Evolutionary conservation across 148 eudicot genomes (phyloP), one percentile per base, ranked within the genome.

Genomic region (Polygonum aviculare): DNA sequence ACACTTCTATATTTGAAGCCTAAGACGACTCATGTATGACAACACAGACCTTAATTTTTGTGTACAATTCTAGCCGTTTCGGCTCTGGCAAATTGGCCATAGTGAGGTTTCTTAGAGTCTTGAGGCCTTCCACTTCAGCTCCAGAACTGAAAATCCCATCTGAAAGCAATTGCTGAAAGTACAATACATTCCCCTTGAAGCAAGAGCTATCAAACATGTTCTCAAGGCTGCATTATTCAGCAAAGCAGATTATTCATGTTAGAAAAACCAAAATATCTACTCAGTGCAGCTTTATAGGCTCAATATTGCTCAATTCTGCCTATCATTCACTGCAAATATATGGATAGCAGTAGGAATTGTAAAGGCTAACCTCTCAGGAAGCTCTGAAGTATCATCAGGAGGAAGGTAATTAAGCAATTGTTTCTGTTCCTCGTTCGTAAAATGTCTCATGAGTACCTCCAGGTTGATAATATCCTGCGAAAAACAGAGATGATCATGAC

Each of bases 131-230:
- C 75, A 81, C 65, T 67, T 85, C 84, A 44, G 78, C 77, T 62
- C 82, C 90, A n/a, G 90, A 57, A 38, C 92, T 92, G 48, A 94
- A 84, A 73, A 89, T 82, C 47, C 97, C 98, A 69, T 94, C 96
- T 9, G 84, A 87, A 80, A 92, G 87, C 44, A 94, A 90, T 77
- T 87, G 86, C 85, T 90, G 93, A 77, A 89, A 88, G 70, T 87
- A 87, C 33, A 85, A 88, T 69, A 90, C 48, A 77, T 87, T 88
- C 82, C 90, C 93, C 86, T 83, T 85, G 83, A 92, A 88, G 69
- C 83, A 85, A 73, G 82, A 74, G 85, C 89, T 88, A 18, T 77
- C 79, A 71, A 94, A 92, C 87, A 94, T 82, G 82, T 79, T 83
- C 85, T 63, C 77, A 65, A 94, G 88, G 81, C 98, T 92, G 41